These are phyloP conservation scores for Trypanosoma brucei DNA, from an alignment of 208 protist genomes.

Conservation along the genomic window DNA sequence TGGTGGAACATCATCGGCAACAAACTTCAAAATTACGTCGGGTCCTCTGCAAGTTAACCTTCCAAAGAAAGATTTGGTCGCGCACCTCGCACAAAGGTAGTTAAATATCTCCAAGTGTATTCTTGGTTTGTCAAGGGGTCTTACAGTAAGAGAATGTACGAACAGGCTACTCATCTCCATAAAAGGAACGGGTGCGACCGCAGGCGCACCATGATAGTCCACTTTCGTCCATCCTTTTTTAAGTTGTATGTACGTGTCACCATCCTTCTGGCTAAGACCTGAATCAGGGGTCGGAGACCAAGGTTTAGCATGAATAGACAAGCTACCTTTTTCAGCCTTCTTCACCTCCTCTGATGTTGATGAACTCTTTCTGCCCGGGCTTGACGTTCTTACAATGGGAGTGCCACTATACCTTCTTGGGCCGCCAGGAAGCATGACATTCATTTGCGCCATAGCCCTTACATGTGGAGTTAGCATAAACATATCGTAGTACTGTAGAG, in stretches of 20 bases:
- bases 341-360: conserved; percentile 5
- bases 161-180: conserved; percentile 41
- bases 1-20: conserved; percentile 55
- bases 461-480: conserved; percentile 9
- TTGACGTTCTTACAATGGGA: conserved; percentile 18
- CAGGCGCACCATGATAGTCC: conserved; percentile 14
- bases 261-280: conserved; percentile 11
- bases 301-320: conserved; percentile 23
- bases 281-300: conserved; percentile 18
- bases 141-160: conserved; percentile 39
- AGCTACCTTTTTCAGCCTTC: conserved; percentile 17
- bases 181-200: conserved; percentile 39
- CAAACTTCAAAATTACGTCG: conserved; percentile 49
- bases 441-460: conserved; percentile 5
- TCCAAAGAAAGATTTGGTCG: conserved; percentile 53
- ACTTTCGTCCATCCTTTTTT: conserved; percentile 16
- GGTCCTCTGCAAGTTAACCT: conserved; percentile 50
- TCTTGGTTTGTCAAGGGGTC: conserved; percentile 27
- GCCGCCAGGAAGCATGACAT: conserved; percentile 7
- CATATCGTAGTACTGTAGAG: conserved; percentile 14
- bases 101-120: conserved; percentile 50
- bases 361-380: conserved; percentile 9
- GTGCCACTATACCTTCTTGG: conserved; percentile 16
- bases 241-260: conserved; percentile 13
- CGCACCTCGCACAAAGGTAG: conserved; percentile 50